phyloP scores from a whole-genome alignment of 176 grass and related monocot species.

The Oryza glaberrima region DNA sequence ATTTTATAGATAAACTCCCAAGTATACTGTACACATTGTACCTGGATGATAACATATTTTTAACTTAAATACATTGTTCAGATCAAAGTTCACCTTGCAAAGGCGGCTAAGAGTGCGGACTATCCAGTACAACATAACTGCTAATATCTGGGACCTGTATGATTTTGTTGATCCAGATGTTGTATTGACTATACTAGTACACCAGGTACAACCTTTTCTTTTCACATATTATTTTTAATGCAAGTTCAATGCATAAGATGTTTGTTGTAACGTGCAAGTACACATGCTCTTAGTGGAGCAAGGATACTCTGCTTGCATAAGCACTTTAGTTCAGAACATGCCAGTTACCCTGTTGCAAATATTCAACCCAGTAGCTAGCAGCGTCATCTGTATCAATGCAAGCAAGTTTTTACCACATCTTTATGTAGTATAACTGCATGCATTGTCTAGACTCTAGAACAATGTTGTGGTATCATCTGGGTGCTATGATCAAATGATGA shows the following conservation, averaged over 20 bases:
- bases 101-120: slow-evolving; percentile 90
- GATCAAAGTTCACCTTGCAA: slow-evolving; percentile 76
- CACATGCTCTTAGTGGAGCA: slow-evolving; percentile 3
- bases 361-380: neutral
- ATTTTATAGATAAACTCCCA: neutral
- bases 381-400: neutral
- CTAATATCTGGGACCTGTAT: slow-evolving; percentile 90
- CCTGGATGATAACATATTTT: slow-evolving; percentile 29
- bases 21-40: neutral
- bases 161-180: slow-evolving; percentile 92
- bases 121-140: slow-evolving; percentile 74
- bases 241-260: slow-evolving; percentile 23
- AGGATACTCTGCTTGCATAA: neutral
- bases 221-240: no score
- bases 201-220: slow-evolving; percentile 68
- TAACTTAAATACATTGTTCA: slow-evolving; percentile 46
- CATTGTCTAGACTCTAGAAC: neutral
- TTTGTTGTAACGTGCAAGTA: slow-evolving; percentile 32
- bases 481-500: neutral
- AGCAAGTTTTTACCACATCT: slow-evolving; percentile 23
- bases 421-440: slow-evolving; percentile 28
- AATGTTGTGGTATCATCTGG: neutral
- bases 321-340: slow-evolving; percentile 7
- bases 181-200: slow-evolving; percentile 85
- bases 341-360: neutral